phyloP scores from a whole-genome alignment of 225 moss, liverwort and hornwort species.

The Sphagnum tenellum region DNA sequence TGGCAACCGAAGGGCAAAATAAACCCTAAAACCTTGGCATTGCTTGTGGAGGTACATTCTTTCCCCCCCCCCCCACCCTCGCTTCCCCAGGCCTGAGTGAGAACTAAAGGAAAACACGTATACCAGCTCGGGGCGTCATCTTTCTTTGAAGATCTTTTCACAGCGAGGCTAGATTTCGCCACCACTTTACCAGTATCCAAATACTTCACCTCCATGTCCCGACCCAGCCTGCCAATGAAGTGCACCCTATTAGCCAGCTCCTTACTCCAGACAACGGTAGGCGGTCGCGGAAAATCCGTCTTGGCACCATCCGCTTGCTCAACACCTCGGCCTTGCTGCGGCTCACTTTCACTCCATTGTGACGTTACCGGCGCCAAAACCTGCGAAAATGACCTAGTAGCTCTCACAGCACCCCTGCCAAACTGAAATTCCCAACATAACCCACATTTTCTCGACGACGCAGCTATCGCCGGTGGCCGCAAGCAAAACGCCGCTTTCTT shows the following conservation, averaged over 20 bases:
- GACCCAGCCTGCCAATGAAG: slow-evolving; percentile 75
- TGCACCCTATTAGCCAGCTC: slow-evolving; percentile 77
- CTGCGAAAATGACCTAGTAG: not conserved
- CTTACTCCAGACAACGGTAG: slow-evolving; percentile 53
- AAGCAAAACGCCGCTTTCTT: too few relatives aligned
- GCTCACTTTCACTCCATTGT: slow-evolving; percentile 18
- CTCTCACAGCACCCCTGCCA: too few relatives aligned
- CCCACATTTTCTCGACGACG: too few relatives aligned
- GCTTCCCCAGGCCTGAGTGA: too few relatives aligned
- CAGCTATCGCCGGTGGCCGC: too few relatives aligned
- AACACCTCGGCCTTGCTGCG: slow-evolving; percentile 11
- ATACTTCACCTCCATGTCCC: slow-evolving; percentile 71
- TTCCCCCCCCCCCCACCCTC: too few relatives aligned
- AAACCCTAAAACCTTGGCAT: too few relatives aligned
- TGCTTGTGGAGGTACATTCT: too few relatives aligned
- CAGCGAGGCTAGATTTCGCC: slow-evolving; percentile 68
- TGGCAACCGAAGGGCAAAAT: too few relatives aligned
- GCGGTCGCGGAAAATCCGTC: slow-evolving; percentile 60
- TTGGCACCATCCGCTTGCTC: slow-evolving; percentile 41
- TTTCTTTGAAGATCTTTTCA: slow-evolving; percentile 22
- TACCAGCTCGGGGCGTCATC: slow-evolving; percentile 82
- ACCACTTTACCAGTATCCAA: slow-evolving; percentile 77
- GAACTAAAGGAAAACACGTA: not conserved
- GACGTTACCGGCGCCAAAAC: not conserved
- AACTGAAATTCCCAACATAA: too few relatives aligned